Evolutionary conservation across 2,329 filamentous ascomycete genomes (phyloP).

Genomic region (Clarireedia paspali): DNA sequence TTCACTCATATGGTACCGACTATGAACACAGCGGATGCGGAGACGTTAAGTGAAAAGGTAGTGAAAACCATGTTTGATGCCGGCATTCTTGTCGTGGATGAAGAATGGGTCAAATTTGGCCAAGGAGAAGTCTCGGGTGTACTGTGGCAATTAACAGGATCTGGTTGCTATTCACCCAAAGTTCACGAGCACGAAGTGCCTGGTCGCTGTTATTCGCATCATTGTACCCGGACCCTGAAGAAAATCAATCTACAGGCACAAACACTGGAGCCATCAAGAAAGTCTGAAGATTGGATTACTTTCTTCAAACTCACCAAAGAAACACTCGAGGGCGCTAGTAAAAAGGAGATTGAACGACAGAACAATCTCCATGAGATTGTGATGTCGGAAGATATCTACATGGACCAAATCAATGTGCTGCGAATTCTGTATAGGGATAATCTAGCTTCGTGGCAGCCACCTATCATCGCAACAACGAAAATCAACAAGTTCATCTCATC

Average conservation of each 20-base stretch:
- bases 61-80: constrained; percentile 73
- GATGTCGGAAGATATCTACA: constrained; percentile 84
- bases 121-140: constrained; percentile 77
- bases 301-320: constrained; percentile 82
- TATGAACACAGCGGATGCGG: constrained; percentile 97
- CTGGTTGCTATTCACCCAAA: constrained; percentile 82
- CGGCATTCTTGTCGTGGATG: constrained; percentile 73
- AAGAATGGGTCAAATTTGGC: constrained; percentile 97
- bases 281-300: constrained; percentile 73
- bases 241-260: constrained; percentile 83
- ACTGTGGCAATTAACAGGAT: constrained; percentile 84
- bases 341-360: constrained; percentile 87
- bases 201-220: constrained; percentile 84
- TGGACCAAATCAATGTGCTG: constrained; percentile 81
- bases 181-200: constrained; percentile 58
- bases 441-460: constrained; percentile 62
- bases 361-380: constrained; percentile 95
- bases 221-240: constrained; percentile 89
- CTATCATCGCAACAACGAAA: constrained; percentile 72
- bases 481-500: constrained; percentile 72
- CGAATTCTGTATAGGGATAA: constrained; percentile 79
- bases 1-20: constrained; percentile 95
- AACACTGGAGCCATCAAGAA: constrained; percentile 59
- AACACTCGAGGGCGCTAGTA: constrained; percentile 60
- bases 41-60: constrained; percentile 71